Evolutionary conservation across 306 rosid genomes (phyloP).

Genomic region (Psophocarpus tetragonolobus): DNA sequence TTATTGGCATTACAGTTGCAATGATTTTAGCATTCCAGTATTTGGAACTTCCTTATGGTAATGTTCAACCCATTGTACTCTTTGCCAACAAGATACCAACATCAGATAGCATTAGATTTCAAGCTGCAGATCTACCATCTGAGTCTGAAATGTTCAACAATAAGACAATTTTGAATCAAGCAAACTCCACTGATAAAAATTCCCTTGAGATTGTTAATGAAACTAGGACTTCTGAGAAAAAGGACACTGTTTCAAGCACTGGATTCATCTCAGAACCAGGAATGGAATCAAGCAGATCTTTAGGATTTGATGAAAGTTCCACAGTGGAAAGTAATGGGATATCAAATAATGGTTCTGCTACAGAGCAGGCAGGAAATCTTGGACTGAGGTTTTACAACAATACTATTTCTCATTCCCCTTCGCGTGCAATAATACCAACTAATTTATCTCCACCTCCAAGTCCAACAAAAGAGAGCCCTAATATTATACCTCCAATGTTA

Average conservation of each 20-base stretch:
- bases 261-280: slow-evolving; percentile 28
- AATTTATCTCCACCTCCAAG: slow-evolving; percentile 27
- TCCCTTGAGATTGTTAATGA: slow-evolving; percentile 27
- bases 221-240: slow-evolving; percentile 35
- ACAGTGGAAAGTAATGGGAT: slow-evolving; percentile 10
- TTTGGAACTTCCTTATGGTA: slow-evolving; percentile 55
- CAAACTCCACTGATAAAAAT: slow-evolving; percentile 36
- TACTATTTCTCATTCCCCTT: slow-evolving; percentile 36
- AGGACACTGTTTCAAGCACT: slow-evolving; percentile 11
- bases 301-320: slow-evolving; percentile 39
- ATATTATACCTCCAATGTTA: slow-evolving; percentile 21
- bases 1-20: slow-evolving; percentile 54
- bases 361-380: slow-evolving; percentile 29
- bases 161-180: slow-evolving; percentile 24
- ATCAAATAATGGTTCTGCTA: slow-evolving; percentile 33
- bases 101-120: slow-evolving; percentile 33
- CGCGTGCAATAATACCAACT: slow-evolving; percentile 34
- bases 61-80: slow-evolving; percentile 38
- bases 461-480: slow-evolving; percentile 33
- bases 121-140: slow-evolving; percentile 33
- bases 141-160: slow-evolving; percentile 25
- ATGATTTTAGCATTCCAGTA: slow-evolving; percentile 52
- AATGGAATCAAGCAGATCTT: slow-evolving; percentile 31
- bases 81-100: slow-evolving; percentile 33
- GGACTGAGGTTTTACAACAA: slow-evolving; percentile 31